Evolutionary conservation across 257 asterid genomes (phyloP).

Genomic region (Marsdenia floribunda): DNA sequence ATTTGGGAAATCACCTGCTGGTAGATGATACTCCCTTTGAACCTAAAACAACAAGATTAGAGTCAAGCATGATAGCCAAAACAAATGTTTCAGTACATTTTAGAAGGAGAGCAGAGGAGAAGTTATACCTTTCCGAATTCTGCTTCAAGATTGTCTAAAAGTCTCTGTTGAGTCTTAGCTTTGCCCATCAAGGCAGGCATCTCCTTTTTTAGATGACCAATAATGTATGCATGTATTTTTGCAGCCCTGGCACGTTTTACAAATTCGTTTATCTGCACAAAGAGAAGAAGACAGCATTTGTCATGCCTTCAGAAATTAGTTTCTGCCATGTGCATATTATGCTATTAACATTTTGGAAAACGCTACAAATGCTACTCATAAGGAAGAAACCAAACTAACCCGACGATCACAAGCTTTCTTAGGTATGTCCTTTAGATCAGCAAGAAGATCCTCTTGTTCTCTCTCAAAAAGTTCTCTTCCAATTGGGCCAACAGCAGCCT

Average conservation of each 20-base stretch:
- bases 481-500: constrained; percentile 65
- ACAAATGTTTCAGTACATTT: neutral
- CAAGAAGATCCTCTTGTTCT: constrained; percentile 83
- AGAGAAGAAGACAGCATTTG: neutral
- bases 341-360: neutral
- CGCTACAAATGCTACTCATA: constrained; percentile 1
- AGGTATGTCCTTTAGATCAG: constrained; percentile 76
- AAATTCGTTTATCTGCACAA: constrained; percentile 78
- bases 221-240: constrained; percentile 86
- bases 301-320: neutral
- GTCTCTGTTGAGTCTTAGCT: constrained; percentile 85
- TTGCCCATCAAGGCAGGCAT: constrained; percentile 99
- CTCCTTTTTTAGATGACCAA: constrained; percentile 75
- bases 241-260: constrained; percentile 97
- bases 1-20: constrained; percentile 90
- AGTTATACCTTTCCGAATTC: constrained; percentile 72
- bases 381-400: constrained; percentile 33
- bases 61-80: constrained; percentile 8
- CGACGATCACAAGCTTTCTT: constrained; percentile 97
- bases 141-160: constrained; percentile 60
- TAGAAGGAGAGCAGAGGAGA: neutral
- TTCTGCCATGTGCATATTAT: neutral
- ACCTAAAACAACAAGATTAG: constrained; percentile 37
- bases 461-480: constrained; percentile 84
- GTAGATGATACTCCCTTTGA: constrained; percentile 79